phyloP scores from a whole-genome alignment of 495 filamentous ascomycete species.

The Tuber brumale region DNA sequence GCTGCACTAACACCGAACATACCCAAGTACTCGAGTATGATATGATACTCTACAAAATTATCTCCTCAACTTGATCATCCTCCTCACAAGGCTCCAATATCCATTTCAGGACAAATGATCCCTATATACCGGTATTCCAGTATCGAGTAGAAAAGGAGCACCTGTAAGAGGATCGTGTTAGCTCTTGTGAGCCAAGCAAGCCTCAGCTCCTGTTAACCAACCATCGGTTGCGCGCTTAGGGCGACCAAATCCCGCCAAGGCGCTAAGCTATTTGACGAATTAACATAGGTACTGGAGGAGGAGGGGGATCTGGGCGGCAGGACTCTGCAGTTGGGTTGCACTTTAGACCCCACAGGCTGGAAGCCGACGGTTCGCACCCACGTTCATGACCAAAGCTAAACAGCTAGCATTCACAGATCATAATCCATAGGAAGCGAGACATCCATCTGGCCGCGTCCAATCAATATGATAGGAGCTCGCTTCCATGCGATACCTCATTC shows the following conservation, averaged over 20 bases:
- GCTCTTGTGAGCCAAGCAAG: background rate
- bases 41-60: background rate
- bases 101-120: background rate
- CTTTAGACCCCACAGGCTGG: background rate
- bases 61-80: background rate
- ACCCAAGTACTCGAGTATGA: no score
- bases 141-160: background rate
- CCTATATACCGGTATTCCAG: no score
- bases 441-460: background rate
- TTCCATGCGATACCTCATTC: background rate
- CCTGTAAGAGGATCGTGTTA: background rate
- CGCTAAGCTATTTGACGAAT: background rate
- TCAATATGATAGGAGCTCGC: background rate
- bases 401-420: background rate
- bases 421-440: background rate
- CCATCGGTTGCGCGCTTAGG: background rate
- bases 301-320: background rate
- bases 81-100: background rate
- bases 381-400: background rate
- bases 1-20: background rate
- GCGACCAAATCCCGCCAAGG: background rate
- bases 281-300: background rate
- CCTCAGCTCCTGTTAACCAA: background rate
- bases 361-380: background rate
- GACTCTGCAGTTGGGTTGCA: background rate